phyloP scores from a whole-genome alignment of 352 stramenopile species.

The Phytophthora kernoviae region DNA sequence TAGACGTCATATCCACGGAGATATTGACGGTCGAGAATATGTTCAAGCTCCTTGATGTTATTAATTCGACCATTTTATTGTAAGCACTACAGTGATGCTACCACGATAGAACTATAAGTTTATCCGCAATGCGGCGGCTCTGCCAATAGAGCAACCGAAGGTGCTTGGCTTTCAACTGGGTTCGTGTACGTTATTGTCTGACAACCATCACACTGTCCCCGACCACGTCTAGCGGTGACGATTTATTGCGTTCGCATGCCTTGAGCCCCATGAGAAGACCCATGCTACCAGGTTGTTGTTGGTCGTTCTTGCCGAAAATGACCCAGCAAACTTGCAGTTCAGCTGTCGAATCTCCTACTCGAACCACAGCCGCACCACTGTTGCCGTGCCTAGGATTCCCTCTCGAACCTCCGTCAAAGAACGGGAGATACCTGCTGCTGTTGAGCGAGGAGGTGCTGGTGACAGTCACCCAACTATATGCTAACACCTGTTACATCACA shows the following conservation, averaged over 20 bases:
- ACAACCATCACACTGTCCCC: background rate
- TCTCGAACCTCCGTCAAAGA: too few species aligned
- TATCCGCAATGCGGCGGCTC: background rate
- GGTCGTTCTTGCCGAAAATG: background rate
- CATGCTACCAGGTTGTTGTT: background rate
- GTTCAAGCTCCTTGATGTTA: too few species aligned
- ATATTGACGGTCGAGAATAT: too few species aligned
- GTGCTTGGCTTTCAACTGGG: background rate
- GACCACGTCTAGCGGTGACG: background rate
- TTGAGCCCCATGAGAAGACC: background rate
- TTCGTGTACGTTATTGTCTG: background rate
- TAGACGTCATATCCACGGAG: too few species aligned
- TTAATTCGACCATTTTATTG: constrained; percentile 4
- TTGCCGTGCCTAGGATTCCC: too few species aligned
- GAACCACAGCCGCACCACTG: too few species aligned
- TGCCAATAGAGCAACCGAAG: background rate
- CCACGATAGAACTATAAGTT: background rate
- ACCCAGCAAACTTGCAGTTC: too few species aligned
- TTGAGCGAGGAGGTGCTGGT: too few species aligned
- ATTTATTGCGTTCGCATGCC: background rate
- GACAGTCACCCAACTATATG: too few species aligned
- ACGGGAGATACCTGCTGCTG: too few species aligned
- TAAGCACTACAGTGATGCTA: background rate
- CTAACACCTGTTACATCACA: too few species aligned
- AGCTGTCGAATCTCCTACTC: too few species aligned